phyloP scores from a whole-genome alignment of 2,329 filamentous ascomycete species.

The Neobulgaria alba region DNA sequence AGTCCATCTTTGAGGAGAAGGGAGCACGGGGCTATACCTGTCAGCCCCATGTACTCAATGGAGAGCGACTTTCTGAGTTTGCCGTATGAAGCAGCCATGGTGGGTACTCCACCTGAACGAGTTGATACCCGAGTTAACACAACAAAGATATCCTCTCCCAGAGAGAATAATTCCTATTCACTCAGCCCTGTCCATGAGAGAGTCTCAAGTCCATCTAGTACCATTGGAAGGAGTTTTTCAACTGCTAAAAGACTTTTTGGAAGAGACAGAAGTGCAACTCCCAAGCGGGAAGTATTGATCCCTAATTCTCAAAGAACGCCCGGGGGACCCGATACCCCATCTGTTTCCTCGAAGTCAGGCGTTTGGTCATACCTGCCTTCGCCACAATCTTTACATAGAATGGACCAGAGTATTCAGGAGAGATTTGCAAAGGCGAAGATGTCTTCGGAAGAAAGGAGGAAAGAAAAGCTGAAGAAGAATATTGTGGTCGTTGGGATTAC shows the following conservation, averaged over 20 bases:
- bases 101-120: no score
- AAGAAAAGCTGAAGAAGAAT: background rate
- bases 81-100: background rate
- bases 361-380: background rate
- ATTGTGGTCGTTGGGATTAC: background rate
- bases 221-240: no score
- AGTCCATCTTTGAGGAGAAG: background rate
- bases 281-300: no score
- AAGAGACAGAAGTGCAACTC: no score
- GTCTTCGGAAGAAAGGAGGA: background rate
- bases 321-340: no score
- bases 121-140: no score
- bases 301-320: no score
- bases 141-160: no score
- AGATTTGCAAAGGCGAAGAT: background rate
- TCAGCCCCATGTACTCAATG: background rate
- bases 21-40: background rate
- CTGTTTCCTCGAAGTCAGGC: background rate
- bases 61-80: slow-evolving; percentile 1
- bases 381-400: background rate
- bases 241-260: no score
- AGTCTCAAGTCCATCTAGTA: no score
- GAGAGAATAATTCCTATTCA: no score
- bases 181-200: no score
- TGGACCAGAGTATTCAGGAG: background rate